Conservation (phyloP, 2,329 filamentous ascomycete species). For the Trichoderma sp. region DNA sequence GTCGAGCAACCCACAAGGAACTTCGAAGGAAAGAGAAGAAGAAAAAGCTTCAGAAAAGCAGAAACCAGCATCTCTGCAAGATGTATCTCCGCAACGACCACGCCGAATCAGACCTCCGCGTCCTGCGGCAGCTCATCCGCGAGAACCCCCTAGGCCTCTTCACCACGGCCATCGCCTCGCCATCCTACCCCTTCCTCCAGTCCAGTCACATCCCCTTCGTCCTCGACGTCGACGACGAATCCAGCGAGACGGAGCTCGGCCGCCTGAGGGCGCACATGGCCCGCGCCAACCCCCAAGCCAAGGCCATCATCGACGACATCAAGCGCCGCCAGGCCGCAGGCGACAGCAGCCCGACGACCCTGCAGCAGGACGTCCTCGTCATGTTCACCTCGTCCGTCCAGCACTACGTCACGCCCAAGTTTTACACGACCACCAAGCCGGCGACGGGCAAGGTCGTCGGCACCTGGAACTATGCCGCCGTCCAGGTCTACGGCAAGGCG, state of each 20-base stretch:
- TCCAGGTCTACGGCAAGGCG: conserved; percentile 63
- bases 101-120: conserved; percentile 52
- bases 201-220: conserved; percentile 64
- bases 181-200: conserved; percentile 54
- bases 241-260: conserved; percentile 45
- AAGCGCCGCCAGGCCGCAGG: conserved; percentile 13
- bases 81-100: conserved; percentile 63
- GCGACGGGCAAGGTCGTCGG: conserved; percentile 66
- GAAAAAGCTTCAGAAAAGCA: background rate
- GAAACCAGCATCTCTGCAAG: background rate
- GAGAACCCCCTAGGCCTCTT: conserved; percentile 64
- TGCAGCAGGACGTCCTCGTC: conserved; percentile 60
- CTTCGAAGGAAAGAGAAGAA: background rate
- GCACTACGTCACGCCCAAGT: conserved; percentile 69
- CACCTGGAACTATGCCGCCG: conserved; percentile 71
- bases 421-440: conserved; percentile 68
- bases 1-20: background rate
- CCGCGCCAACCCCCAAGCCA: conserved; percentile 63
- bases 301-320: conserved; percentile 58
- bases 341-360: conserved; percentile 19
- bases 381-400: conserved; percentile 62
- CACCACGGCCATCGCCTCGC: conserved; percentile 61
- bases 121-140: conserved; percentile 58
- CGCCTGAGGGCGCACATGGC: conserved; percentile 64
- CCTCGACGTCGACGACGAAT: conserved; percentile 52